Base-by-base conservation (phyloP, 2,329 filamentous ascomycete species). In the Allantophomopsis cytisporea region DNA sequence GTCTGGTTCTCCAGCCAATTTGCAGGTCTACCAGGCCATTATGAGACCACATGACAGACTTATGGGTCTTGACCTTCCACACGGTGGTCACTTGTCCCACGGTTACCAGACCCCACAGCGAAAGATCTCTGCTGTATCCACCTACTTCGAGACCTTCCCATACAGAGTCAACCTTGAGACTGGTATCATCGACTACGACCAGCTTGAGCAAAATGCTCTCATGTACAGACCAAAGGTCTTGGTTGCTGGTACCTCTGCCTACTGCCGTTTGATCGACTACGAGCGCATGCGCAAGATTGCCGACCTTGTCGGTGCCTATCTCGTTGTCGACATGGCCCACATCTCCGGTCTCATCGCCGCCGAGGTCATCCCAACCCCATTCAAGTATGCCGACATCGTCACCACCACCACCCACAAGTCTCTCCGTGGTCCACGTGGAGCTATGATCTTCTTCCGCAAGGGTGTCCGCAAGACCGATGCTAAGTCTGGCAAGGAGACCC, bases 391-490 rank as follows among this genome's bases (percentile, higher is more conserved):
- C 50, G 91, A 98, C 59, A 82, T 98, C 42, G 91, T 98, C 53
- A 98, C 91, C 47, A 98, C 91, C 47, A 98, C 91, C 46, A 98
- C 91, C 36, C 91, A 98, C 79, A 98, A 98, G 76, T 95, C 88
- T 41, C 83, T 98, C 52, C 87, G 91, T 64, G 91, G 91, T 43
- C 91, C 91, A 43, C 86, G 91, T 61, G 91, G 91, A 57, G 91
- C 91, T 60, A 98, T 98, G 91, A 98, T 98, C 68, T 98, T 98
- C 77, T 98, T 88, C 80, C 85, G 91, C 65, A 95, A 94, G 71
- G 91, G 91, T 47, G 80, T 95, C 45, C 83, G 89, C 56, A 86
- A 82, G 55, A 82, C 82, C 40, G 85, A 96, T 59, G 69, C 83
- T 64, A 95, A 95, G 75, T 80, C 83, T 45, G 87, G 87, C 55